Conservation (phyloP, 306 rosid species). For the Pachyrhizus erosus region DNA sequence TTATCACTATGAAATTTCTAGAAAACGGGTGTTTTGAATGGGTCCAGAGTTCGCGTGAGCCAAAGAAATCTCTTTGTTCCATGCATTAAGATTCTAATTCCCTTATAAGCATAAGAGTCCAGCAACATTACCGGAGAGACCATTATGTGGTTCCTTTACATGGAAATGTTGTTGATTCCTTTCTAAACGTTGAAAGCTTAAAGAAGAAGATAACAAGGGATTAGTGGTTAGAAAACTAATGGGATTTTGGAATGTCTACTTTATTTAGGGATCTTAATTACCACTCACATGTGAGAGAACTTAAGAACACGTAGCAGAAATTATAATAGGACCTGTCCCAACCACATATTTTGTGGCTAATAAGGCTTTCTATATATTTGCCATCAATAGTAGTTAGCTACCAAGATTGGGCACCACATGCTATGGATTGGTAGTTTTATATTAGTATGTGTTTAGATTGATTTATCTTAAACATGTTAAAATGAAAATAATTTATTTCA, state of each 20-base stretch:
- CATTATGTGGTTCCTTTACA: conserved; percentile 24
- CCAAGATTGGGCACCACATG: conserved; percentile 35
- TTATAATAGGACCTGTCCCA: conserved; percentile 18
- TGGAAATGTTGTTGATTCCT: conserved; percentile 39
- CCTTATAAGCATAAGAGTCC: conserved; percentile 26
- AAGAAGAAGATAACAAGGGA: conserved; percentile 37
- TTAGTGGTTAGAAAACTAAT: conserved; percentile 48
- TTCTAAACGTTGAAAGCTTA: conserved; percentile 40
- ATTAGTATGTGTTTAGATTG: background rate
- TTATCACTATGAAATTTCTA: background rate
- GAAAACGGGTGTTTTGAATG: background rate
- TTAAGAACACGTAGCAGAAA: background rate
- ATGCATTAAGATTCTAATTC: background rate
- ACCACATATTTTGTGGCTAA: conserved; percentile 56
- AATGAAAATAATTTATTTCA: too few relatives aligned
- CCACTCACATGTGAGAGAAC: conserved; percentile 54
- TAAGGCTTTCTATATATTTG: conserved; percentile 36
- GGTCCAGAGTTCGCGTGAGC: conserved; percentile 11
- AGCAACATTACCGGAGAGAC: background rate
- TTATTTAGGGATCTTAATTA: conserved; percentile 38
- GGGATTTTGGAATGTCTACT: background rate
- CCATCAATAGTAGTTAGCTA: conserved; percentile 1
- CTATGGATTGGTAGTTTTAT: background rate
- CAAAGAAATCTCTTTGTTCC: background rate
- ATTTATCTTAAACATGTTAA: background rate